Evolutionary conservation across 768 basidiomycete species (phyloP), one percentile per base, ranked within the genome.

Genomic region (Paxillus ammoniavirescens): DNA sequence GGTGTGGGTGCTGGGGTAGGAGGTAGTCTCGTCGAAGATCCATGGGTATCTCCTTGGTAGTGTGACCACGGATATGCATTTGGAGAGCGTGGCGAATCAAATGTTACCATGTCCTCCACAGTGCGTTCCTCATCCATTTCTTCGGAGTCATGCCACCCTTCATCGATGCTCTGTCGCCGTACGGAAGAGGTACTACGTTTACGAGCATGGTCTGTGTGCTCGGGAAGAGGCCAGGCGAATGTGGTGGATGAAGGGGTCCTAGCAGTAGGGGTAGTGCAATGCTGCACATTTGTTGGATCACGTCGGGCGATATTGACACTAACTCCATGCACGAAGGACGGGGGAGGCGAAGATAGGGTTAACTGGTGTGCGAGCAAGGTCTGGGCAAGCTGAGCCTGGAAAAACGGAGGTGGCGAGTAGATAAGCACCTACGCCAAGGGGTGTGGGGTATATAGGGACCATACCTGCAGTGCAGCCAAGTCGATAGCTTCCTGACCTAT

Each of bases 401-500:
- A 42, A 48, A 40, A 42, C 28, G 31, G 43, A 48, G 52, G 28
- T 31, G 50, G 26, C 18, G 28, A 26, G 50, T 26, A 59, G 61
- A 64, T 64, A 61, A 56, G 58, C 53, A 41, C 15, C n/a, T 42
- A 31, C 40, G 42, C n/a, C 14, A 50, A 41, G 59, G 42, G 28
- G 28, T 65, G 60, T 18, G 55, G 61, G 57, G 53, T 55, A 60
- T 50, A 54, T 53, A 50, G 50, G 45, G 33, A 13, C 48, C 54
- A 23, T 59, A 80, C 78, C 73, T 80, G 77, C 13, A 80, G 72
- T 23, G 73, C 65, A 44, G 76, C 76, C 55, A 80, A 70, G 67
- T 80, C 80, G 13, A 73, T 70, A n/a, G 77, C 77, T 59, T 80
- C 78, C 59, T 80, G 80, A 54, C 77, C 77, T 63, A 80, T 77